Percentiles rank a stretch among this genome's conserved stretches.
Conservation (phyloP, 75 land plant species). For the Azolla pinnata region DNA sequence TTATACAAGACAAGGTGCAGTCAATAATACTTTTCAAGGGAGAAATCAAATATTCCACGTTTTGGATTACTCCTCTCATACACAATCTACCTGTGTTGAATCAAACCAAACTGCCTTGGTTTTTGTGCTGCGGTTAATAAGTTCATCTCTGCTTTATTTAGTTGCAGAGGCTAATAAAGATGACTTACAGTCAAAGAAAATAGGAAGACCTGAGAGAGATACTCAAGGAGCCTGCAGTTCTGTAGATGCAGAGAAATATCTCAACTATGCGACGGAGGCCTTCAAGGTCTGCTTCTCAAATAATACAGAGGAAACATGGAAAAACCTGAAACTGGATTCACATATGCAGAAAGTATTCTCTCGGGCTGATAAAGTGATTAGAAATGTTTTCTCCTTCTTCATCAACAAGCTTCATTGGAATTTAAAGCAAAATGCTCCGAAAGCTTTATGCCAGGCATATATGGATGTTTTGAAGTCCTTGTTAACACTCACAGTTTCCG, state of each 20-base stretch:
- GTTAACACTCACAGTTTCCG: not conserved
- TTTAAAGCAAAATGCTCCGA: not conserved
- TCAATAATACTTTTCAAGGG: not conserved
- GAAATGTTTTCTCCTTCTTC: not conserved
- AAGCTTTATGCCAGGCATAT: not conserved
- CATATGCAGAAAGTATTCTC: not conserved
- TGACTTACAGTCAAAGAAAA: not conserved
- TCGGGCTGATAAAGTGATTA: not conserved
- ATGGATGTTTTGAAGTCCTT: constrained; percentile 2
- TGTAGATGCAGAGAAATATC: not conserved
- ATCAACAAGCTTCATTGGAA: not conserved
- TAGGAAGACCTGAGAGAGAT: not conserved
- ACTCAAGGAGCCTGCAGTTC: not conserved
- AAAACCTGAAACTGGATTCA: not conserved
- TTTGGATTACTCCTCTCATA: not conserved
- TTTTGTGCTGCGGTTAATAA: not conserved
- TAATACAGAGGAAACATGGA: not conserved
- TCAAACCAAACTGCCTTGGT: not conserved
- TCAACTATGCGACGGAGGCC: not conserved
- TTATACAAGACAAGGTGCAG: not conserved
- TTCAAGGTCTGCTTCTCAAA: not conserved
- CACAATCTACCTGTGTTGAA: not conserved
- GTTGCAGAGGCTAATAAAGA: not conserved
- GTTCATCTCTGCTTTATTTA: not conserved
- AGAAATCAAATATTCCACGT: not conserved